These are phyloP conservation scores for Teunomyces stri DNA, from an alignment of 805 yeast species.

Conservation along the genomic window DNA sequence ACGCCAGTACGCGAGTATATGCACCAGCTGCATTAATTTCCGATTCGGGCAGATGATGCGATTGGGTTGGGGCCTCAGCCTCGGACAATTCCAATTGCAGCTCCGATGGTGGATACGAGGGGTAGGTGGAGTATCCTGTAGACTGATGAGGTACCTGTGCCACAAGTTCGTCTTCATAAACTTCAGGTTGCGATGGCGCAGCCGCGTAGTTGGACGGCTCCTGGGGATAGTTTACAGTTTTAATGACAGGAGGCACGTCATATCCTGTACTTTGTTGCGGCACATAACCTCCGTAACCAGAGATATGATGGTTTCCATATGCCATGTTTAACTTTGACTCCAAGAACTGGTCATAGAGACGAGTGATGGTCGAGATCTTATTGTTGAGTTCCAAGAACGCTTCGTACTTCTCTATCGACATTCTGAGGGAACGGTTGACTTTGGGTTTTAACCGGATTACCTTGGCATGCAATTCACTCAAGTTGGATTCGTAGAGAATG, in stretches of 20 bases:
- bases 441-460: conserved; percentile 68
- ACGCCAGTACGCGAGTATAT: not conserved
- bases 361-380: conserved; percentile 70
- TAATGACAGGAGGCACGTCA: not conserved
- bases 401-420: conserved; percentile 62
- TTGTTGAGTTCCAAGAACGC: conserved; percentile 68
- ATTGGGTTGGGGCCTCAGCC: too few species aligned
- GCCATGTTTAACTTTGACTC: conserved; percentile 48
- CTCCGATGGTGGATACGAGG: conserved; percentile 1
- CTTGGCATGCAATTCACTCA: conserved; percentile 57
- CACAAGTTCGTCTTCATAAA: not conserved
- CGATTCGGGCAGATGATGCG: too few species aligned
- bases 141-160: conserved; percentile 4
- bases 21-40: too few species aligned
- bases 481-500: conserved; percentile 45
- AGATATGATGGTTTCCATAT: conserved; percentile 26
- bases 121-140: conserved; percentile 8
- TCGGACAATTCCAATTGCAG: not conserved
- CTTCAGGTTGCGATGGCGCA: not conserved
- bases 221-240: not conserved
- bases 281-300: not conserved
- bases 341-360: conserved; percentile 72
- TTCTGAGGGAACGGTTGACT: conserved; percentile 56
- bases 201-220: not conserved
- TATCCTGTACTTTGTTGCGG: conserved; percentile 4